Percentiles rank a stretch among this genome's conserved stretches.
Evolutionary conservation across 2,329 filamentous ascomycete species (phyloP).

Genomic region (Esteya vermicola): DNA sequence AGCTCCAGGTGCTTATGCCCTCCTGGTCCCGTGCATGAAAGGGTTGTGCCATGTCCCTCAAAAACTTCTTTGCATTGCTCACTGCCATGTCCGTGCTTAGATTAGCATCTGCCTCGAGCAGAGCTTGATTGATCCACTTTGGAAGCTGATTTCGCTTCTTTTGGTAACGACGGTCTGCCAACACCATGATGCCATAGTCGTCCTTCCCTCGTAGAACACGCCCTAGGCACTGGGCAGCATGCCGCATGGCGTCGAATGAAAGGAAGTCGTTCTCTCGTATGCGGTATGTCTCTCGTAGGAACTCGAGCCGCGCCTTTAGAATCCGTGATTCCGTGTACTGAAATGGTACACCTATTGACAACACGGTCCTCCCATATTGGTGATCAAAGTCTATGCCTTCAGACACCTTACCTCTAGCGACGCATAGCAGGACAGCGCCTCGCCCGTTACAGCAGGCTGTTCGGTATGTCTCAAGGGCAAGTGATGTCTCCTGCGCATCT

Average conservation of each 20-base stretch:
- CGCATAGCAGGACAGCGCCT: conserved; percentile 83
- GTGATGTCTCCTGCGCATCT: conserved; percentile 89
- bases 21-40: conserved; percentile 75
- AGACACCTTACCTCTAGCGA: conserved; percentile 91
- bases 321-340: conserved; percentile 98
- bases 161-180: conserved; percentile 85
- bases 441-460: conserved; percentile 96
- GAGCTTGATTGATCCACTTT: conserved; percentile 88
- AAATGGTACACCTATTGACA: conserved; percentile 95
- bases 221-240: conserved; percentile 89
- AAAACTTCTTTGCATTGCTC: conserved; percentile 74
- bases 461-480: conserved; percentile 90
- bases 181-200: conserved; percentile 98
- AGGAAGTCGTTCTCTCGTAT: conserved; percentile 96
- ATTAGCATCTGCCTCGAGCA: conserved; percentile 75
- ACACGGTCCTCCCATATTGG: conserved; percentile 87
- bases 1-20: conserved; percentile 84
- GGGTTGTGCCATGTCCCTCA: conserved; percentile 83
- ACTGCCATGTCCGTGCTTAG: conserved; percentile 93
- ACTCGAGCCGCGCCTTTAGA: conserved; percentile 86
- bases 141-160: conserved; percentile 84
- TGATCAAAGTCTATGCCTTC: conserved; percentile 99
- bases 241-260: conserved; percentile 98
- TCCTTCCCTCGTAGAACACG: conserved; percentile 93
- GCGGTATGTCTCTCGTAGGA: conserved; percentile 90